phyloP scores from a whole-genome alignment of 192 early-diverging fungal species.

The Haplosporangium gracile region DNA sequence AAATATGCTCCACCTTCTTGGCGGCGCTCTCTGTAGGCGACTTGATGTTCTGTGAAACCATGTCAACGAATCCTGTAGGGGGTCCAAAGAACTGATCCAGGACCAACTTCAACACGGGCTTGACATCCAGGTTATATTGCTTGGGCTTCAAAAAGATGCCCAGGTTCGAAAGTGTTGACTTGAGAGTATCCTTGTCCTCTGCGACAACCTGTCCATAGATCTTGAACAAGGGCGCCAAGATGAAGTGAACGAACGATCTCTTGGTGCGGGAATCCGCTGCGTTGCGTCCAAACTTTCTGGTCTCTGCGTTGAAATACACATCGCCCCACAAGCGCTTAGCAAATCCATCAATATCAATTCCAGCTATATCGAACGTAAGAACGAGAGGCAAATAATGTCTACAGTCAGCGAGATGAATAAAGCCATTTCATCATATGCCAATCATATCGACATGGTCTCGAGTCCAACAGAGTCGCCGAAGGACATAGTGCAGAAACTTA shows the following conservation, averaged over 20 bases:
- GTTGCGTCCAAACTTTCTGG: constrained; percentile 85
- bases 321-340: constrained; percentile 97
- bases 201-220: constrained; percentile 88
- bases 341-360: constrained; percentile 83
- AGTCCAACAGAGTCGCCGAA: not conserved
- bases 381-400: not conserved
- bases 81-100: constrained; percentile 93
- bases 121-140: constrained; percentile 86
- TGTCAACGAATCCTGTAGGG: constrained; percentile 90
- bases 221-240: constrained; percentile 96
- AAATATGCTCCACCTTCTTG: constrained; percentile 70
- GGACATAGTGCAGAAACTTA: constrained; percentile 28
- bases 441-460: too few species aligned
- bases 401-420: not conserved
- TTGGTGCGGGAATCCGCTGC: constrained; percentile 66
- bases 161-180: constrained; percentile 76
- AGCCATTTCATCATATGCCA: not conserved
- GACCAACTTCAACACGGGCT: constrained; percentile 86
- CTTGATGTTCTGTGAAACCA: constrained; percentile 82
- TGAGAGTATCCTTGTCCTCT: constrained; percentile 81
- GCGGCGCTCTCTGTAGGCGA: constrained; percentile 85
- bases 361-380: constrained; percentile 46
- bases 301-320: constrained; percentile 88
- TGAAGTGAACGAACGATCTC: constrained; percentile 96
- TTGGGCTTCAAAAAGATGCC: constrained; percentile 87